These are phyloP conservation scores for Cornus kousa DNA, from an alignment of 148 eudicot genomes.

Conservation along the genomic window DNA sequence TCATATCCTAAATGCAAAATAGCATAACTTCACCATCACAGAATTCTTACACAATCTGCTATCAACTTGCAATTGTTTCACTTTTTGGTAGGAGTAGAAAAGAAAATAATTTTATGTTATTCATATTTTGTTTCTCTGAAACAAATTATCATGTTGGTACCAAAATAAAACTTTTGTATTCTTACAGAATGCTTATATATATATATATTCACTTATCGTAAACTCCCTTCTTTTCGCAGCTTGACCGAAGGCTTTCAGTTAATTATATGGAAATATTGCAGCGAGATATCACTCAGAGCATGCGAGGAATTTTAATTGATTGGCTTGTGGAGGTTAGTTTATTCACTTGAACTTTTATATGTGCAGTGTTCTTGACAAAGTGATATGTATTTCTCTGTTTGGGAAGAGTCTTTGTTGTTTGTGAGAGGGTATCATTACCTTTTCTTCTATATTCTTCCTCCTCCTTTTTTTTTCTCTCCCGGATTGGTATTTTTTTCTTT, in stretches of 20 bases:
- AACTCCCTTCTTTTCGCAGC: constrained; percentile 36
- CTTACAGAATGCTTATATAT: not conserved
- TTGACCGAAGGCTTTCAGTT: constrained; percentile 51
- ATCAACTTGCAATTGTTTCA: not conserved
- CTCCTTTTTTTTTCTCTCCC: no score
- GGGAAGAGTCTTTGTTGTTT: no score
- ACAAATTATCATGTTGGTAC: not conserved
- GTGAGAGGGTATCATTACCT: no score
- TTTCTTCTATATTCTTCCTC: no score
- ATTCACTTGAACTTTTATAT: not conserved
- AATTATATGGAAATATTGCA: constrained; percentile 80
- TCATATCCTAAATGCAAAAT: not conserved
- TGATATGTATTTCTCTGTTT: not conserved
- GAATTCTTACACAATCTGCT: not conserved
- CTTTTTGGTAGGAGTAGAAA: not conserved
- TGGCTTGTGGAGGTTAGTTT: constrained; percentile 92
- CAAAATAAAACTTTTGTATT: not conserved
- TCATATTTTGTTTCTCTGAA: not conserved
- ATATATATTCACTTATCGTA: not conserved
- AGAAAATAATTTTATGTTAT: not conserved
- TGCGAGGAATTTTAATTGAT: constrained; percentile 82
- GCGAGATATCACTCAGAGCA: constrained; percentile 59
- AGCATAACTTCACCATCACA: not conserved
- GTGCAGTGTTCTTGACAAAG: not conserved
- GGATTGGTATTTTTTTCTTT: no score